These are phyloP conservation scores for Leishmania major DNA, from an alignment of 208 protist genomes.

Conservation along the genomic window DNA sequence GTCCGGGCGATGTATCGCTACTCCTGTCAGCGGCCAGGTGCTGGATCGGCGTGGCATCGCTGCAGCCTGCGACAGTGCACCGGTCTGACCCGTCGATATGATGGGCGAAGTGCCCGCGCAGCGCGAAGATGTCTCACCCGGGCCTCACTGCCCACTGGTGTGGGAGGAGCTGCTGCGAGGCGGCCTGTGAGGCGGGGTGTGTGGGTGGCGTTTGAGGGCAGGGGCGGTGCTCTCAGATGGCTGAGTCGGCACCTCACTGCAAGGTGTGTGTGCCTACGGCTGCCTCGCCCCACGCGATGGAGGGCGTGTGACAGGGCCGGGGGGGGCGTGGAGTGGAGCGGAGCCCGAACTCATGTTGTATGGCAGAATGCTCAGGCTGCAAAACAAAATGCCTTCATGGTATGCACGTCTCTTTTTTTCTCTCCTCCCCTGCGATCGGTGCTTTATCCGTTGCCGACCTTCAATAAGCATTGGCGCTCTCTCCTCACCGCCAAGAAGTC, in stretches of 20 bases:
- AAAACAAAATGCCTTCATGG: too few species aligned
- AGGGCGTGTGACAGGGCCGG: neutral
- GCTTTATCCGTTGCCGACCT: too few species aligned
- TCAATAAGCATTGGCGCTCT: too few species aligned
- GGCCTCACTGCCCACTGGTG: neutral
- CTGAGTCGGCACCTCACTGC: neutral
- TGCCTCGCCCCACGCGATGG: too few species aligned
- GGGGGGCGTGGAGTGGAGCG: neutral
- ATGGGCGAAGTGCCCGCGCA: neutral
- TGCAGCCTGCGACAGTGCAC: neutral
- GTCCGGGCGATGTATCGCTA: neutral
- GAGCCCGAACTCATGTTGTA: neutral
- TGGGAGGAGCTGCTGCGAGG: neutral
- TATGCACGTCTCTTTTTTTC: too few species aligned
- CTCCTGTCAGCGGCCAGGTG: neutral
- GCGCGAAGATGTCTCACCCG: neutral
- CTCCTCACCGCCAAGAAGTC: too few species aligned
- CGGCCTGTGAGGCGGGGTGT: neutral
- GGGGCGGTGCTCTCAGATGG: neutral
- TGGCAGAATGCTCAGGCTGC: neutral
- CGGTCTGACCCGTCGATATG: neutral
- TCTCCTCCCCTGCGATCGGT: too few species aligned
- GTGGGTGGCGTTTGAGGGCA: neutral
- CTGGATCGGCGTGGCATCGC: neutral
- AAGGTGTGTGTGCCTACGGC: neutral